These are phyloP conservation scores for Ramaria sp. DNA, from an alignment of 768 basidiomycete species.

Conservation along the genomic window DNA sequence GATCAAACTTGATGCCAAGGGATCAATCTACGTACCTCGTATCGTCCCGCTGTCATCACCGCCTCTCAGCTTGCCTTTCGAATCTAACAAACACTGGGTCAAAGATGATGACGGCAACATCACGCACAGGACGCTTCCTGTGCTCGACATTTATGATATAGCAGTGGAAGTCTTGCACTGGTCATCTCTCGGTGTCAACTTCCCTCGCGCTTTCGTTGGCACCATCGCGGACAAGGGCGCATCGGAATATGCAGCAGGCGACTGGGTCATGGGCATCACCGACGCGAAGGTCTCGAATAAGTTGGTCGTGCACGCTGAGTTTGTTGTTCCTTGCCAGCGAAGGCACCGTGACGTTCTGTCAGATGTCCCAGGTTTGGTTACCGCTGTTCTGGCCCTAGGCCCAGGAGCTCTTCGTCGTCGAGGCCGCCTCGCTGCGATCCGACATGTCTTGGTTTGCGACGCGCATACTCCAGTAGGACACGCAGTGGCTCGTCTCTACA, in stretches of 20 bases:
- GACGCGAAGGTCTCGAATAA: conserved; percentile 46
- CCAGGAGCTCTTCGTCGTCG: conserved; percentile 12
- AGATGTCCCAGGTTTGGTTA: conserved; percentile 13
- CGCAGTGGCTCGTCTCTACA: neutral
- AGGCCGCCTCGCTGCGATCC: conserved; percentile 10
- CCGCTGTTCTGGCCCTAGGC: conserved; percentile 13
- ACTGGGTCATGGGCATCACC: conserved; percentile 21
- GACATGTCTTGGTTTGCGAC: conserved; percentile 4
- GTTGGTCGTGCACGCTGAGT: conserved; percentile 1
- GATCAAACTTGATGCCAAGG: conserved; percentile 18
- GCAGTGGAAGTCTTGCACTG: conserved; percentile 9
- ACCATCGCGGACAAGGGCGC: neutral
- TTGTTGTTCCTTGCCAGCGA: neutral
- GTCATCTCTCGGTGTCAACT: neutral
- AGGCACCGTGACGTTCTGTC: neutral
- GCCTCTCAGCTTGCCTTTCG: conserved; percentile 2
- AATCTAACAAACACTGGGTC: conserved; percentile 10
- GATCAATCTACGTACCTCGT: conserved; percentile 21
- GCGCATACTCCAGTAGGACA: conserved; percentile 3
- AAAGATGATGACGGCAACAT: conserved; percentile 1
- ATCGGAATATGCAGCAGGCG: conserved; percentile 1
- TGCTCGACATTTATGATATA: neutral
- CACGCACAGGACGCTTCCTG: neutral
- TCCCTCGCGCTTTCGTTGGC: conserved; percentile 4
- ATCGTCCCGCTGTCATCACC: conserved; percentile 17